Base-by-base conservation (phyloP, 306 rosid genomes). In the Psophocarpus tetragonolobus region DNA sequence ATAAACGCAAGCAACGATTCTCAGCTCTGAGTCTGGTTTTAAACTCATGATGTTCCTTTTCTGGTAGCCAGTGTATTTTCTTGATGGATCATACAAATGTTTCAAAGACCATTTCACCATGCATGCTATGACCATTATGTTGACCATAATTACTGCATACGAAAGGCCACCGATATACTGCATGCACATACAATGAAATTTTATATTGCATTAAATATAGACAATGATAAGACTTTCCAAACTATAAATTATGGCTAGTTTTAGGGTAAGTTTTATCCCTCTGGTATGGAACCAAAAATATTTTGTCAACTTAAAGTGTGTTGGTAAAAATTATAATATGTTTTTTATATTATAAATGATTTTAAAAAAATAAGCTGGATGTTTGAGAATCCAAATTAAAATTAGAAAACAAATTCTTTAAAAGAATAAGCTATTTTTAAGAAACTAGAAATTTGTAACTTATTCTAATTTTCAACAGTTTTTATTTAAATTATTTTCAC, bases 21-120 rank as follows among this genome's bases (percentile, higher is more conserved):
- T 68, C 14, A 86, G 83, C 50, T 84, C 88, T 0, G 73, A 29
- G 6, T 51, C 76, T 7, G 56, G 75, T 73, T 69, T 82, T 67
- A 73, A 58, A 42, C 58, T 51, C 82, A 57, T 35, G 3, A 84
- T 71, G 54, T 83, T 79, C 78, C 90, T 77, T 66, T 15, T 83
- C 24, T 74, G 80, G 61, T 86, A 89, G 26, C 81, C 70, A 0
- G 80, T 76, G 2, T 80, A 88, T 82, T 76, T 87, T 62, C 84
- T 87, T 57, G 92, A 68, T 56, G 91, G 88, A 32, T 87, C 87
- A 23, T 87, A 82, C 26, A 89, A 29, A 6, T 5, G 17, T 23
- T 83, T 86, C 77, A 87, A 41, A 0, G 42, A 10, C 21, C 81
- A 12, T 29, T 87, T 90, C 65, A 83, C 79, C 0, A 83, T 3